Percentiles rank a stretch among this genome's conserved stretches.
Evolutionary conservation across 768 basidiomycete genomes (phyloP).

Genomic region (Mycena alexandri): DNA sequence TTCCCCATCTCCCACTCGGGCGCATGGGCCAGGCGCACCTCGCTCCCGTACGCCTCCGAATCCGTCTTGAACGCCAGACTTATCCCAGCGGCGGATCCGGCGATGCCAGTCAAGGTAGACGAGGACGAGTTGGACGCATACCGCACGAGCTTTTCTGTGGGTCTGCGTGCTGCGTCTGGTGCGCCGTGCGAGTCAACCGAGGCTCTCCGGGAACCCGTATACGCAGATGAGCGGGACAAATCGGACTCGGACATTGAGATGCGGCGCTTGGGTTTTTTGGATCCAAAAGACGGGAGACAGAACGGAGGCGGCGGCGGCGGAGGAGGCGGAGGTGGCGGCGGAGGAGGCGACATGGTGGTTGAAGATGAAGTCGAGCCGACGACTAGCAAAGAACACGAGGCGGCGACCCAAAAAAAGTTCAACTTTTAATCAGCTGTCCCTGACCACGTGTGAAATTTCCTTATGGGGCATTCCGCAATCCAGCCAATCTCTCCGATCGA

Average conservation of each 20-base stretch:
- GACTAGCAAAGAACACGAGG: slow-evolving; percentile 28
- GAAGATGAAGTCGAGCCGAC: slow-evolving; percentile 38
- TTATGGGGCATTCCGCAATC: slow-evolving; percentile 12
- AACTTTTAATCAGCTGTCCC: slow-evolving; percentile 22
- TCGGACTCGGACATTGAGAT: slow-evolving; percentile 62
- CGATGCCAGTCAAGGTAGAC: slow-evolving; percentile 54
- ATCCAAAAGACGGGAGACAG: slow-evolving; percentile 68
- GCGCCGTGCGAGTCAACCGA: slow-evolving; percentile 38
- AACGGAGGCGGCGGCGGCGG: slow-evolving; percentile 66
- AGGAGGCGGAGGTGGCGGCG: slow-evolving; percentile 55
- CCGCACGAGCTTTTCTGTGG: slow-evolving; percentile 51
- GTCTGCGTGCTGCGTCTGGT: slow-evolving; percentile 32
- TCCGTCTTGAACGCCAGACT: slow-evolving; percentile 71
- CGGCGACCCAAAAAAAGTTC: slow-evolving; percentile 8
- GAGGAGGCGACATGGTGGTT: slow-evolving; percentile 61
- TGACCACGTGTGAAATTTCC: slow-evolving; percentile 24
- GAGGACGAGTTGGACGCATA: slow-evolving; percentile 60
- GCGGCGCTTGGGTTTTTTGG: slow-evolving; percentile 61
- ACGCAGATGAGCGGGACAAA: slow-evolving; percentile 30
- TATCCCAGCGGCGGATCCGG: slow-evolving; percentile 44
- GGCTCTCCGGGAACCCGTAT: slow-evolving; percentile 25
- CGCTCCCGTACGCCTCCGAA: slow-evolving; percentile 68
- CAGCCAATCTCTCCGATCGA: background rate
- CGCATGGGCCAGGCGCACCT: slow-evolving; percentile 49
- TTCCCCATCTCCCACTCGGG: slow-evolving; percentile 49